Conservation (phyloP, 805 yeast genomes). For the Wickerhamiella spandovensis region DNA sequence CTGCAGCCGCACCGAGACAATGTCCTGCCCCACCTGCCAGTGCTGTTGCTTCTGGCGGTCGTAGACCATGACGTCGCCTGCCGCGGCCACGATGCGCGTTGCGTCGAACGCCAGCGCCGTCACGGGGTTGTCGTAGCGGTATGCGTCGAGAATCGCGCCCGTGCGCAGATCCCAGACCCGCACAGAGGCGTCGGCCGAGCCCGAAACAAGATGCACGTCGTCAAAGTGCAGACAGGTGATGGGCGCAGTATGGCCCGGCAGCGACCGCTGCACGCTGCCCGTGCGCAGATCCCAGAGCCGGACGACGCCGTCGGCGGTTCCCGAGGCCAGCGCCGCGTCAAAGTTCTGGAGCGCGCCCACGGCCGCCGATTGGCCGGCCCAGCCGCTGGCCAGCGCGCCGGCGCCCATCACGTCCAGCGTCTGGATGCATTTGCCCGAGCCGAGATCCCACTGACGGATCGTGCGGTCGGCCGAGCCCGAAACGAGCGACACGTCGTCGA, state of each 20-base stretch:
- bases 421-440: slow-evolving; percentile 51
- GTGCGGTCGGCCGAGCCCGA: slow-evolving; percentile 63
- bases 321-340: slow-evolving; percentile 68
- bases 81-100: slow-evolving; percentile 40
- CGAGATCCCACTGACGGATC: slow-evolving; percentile 62
- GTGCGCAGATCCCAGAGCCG: slow-evolving; percentile 65
- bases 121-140: slow-evolving; percentile 46
- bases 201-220: slow-evolving; percentile 48
- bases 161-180: slow-evolving; percentile 64
- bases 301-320: slow-evolving; percentile 63
- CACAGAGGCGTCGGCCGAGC: slow-evolving; percentile 47
- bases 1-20: slow-evolving; percentile 36
- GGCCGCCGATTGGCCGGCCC: slow-evolving; percentile 21
- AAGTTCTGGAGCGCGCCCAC: slow-evolving; percentile 58
- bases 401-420: slow-evolving; percentile 48
- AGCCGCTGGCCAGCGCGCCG: slow-evolving; percentile 2
- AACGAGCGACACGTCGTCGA: slow-evolving; percentile 28
- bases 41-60: slow-evolving; percentile 43
- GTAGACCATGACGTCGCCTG: slow-evolving; percentile 42
- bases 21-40: slow-evolving; percentile 37
- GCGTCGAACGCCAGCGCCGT: slow-evolving; percentile 46
- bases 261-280: slow-evolving; percentile 32
- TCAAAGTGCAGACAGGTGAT: slow-evolving; percentile 59
- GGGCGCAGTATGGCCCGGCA: slow-evolving; percentile 52
- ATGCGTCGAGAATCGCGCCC: slow-evolving; percentile 47